These are phyloP conservation scores for Triticum urartu DNA, from an alignment of 176 grass and related monocot genomes.

Conservation along the genomic window DNA sequence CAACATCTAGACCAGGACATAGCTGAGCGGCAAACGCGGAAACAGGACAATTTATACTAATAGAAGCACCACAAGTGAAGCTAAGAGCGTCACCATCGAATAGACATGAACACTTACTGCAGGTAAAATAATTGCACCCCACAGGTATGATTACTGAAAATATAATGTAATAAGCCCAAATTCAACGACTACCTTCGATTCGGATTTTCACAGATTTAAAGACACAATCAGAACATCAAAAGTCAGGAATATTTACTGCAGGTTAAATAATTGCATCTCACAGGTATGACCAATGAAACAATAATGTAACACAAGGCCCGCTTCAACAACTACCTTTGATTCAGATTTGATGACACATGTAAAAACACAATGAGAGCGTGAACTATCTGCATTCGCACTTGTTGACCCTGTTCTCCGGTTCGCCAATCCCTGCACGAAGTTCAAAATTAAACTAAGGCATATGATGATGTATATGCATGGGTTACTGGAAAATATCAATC, in stretches of 20 bases:
- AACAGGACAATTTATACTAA: background rate
- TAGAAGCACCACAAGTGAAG: background rate
- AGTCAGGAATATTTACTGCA: background rate
- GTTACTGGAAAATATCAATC: constrained; percentile 5
- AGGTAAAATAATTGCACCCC: background rate
- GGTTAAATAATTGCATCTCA: background rate
- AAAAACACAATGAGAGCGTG: constrained; percentile 96
- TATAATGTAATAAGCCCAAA: background rate
- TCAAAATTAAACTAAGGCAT: background rate
- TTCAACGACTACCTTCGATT: constrained; percentile 53
- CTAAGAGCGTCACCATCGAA: background rate
- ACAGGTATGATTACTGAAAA: background rate
- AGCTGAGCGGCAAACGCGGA: background rate
- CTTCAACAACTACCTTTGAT: constrained; percentile 61
- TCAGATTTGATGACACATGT: constrained; percentile 88
- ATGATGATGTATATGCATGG: background rate
- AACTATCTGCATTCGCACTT: constrained; percentile 86
- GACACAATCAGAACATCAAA: constrained; percentile 75
- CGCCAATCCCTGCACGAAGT: constrained; percentile 67
- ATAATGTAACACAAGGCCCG: background rate
- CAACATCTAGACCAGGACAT: constrained; percentile 3
- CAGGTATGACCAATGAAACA: background rate
- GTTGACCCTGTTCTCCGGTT: constrained; percentile 87
- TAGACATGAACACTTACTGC: background rate
- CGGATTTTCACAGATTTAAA: constrained; percentile 69